Base-by-base conservation (phyloP, 495 filamentous ascomycete species). In the Annulohypoxylon bovei region DNA sequence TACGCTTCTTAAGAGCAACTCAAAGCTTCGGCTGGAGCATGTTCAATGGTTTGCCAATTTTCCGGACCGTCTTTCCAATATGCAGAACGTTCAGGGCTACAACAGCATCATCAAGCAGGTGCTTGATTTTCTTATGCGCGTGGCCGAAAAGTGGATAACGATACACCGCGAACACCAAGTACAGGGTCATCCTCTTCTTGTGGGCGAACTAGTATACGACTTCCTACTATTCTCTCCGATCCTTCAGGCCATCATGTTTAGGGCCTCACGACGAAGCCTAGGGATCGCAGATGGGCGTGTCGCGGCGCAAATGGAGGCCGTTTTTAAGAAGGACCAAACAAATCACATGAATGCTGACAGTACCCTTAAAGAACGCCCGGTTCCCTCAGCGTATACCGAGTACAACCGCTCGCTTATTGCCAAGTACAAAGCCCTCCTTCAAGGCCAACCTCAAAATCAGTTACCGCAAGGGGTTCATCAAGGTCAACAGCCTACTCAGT, bases 181-280 rank as follows among this genome's bases (percentile, higher is more conserved):
- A 12, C 30, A 55, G 6, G 67, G 70, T 4, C 90, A 85, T 72
- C 91, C 91, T 20, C 86, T 87, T 8, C 75, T 91, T 6, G 82
- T 90, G 33, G 82, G 84, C 42, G 91, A 93, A 74, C 76, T 93
- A 0, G 67, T 84, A 20, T 63, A 54, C 3, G 47, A 59, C 14
- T 80, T 92, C n/a, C 65, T 73, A 1, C 78, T 91, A 20, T 76
- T 73, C 9, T 92, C 91, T 0, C 79, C 84, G 0, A 79, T 83
- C 2, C 65, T 93, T 9, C 86, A 91, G 69, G 75, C 65, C 1
- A 86, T 91, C 40, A 77, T 91, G 14, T 92, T 90, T 63, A 82
- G 83, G 18, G 86, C 88, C 0, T 81, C 85, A 7, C 79, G 84
- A 30, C 77, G 80, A 59, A 71, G 65, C 22, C 40, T 83, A 11